Percentiles rank a stretch among this genome's conserved stretches.
These are phyloP conservation scores for Lanmaoa rubissima DNA, from an alignment of 768 basidiomycete species.

Conservation along the genomic window DNA sequence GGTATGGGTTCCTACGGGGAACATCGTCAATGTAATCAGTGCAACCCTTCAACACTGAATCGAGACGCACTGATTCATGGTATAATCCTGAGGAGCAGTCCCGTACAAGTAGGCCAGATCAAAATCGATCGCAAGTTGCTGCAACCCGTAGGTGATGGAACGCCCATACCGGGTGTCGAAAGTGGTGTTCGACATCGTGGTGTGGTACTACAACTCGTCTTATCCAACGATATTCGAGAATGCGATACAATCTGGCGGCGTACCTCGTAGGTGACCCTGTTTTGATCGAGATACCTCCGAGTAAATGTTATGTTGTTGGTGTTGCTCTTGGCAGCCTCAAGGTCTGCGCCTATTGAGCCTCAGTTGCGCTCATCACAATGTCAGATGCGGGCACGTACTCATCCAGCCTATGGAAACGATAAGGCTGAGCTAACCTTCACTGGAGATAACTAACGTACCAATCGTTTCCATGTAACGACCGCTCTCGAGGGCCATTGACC, in stretches of 20 bases:
- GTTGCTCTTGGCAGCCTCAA: conserved; percentile 38
- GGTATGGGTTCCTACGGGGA: conserved; percentile 51
- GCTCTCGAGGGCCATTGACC: conserved; percentile 56
- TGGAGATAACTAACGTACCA: conserved; percentile 41
- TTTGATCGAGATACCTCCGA: conserved; percentile 77
- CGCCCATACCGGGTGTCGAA: conserved; percentile 64
- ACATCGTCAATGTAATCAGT: not conserved
- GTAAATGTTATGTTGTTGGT: conserved; percentile 57
- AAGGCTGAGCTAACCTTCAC: not conserved
- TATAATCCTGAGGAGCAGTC: conserved; percentile 74
- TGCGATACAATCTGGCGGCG: not conserved
- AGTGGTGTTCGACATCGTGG: conserved; percentile 42
- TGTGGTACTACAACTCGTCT: conserved; percentile 56
- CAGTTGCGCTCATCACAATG: not conserved
- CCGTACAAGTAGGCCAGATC: conserved; percentile 67
- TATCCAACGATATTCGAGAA: not conserved
- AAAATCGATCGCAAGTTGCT: conserved; percentile 52
- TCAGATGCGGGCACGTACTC: conserved; percentile 40
- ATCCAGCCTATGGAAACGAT: conserved; percentile 46
- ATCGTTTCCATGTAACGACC: conserved; percentile 93
- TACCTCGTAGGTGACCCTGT: conserved; percentile 73
- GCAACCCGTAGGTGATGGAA: conserved; percentile 54
- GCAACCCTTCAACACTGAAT: not conserved
- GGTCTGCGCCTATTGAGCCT: conserved; percentile 42
- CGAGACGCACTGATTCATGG: conserved; percentile 50